phyloP scores from a whole-genome alignment of 1,139 yeast species.

The Suhomyces terraborum region DNA sequence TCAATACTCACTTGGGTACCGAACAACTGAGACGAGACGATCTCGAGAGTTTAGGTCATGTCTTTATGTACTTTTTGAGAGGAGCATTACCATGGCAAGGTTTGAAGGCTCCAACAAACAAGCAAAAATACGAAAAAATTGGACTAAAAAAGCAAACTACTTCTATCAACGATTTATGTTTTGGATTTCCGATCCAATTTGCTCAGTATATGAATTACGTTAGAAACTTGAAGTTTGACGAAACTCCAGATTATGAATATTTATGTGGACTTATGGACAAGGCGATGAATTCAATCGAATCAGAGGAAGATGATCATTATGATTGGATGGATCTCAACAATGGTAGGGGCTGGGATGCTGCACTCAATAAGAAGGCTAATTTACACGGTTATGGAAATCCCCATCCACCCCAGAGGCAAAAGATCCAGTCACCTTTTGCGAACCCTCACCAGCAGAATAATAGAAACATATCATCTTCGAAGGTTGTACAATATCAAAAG shows the following conservation, averaged over 20 bases:
- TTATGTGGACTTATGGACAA: constrained; percentile 45
- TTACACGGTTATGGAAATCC: constrained; percentile 81
- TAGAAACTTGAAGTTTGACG: constrained; percentile 71
- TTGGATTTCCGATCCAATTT: constrained; percentile 73
- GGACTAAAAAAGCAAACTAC: constrained; percentile 79
- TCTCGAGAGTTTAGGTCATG: constrained; percentile 64
- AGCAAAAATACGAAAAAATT: constrained; percentile 78
- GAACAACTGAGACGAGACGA: constrained; percentile 68
- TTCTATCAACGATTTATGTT: constrained; percentile 65
- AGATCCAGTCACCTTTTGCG: constrained; percentile 21
- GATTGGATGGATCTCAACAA: constrained; percentile 85
- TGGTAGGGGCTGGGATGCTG: constrained; percentile 82
- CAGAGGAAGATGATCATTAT: constrained; percentile 57
- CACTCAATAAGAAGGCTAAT: constrained; percentile 76
- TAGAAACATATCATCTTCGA: constrained; percentile 15
- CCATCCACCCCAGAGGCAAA: constrained; percentile 53
- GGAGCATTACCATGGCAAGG: constrained; percentile 60
- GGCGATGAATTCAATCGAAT: constrained; percentile 38
- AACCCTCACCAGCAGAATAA: constrained; percentile 7
- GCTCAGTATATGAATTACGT: constrained; percentile 76
- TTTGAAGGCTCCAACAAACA: constrained; percentile 74
- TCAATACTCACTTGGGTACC: constrained; percentile 64
- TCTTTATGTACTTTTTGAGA: constrained; percentile 60
- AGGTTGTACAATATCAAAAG: constrained; percentile 13
- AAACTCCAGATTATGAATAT: constrained; percentile 71